These are phyloP conservation scores for Nannochloropsis salina DNA, from an alignment of 108 stramenopile genomes.

Conservation along the genomic window DNA sequence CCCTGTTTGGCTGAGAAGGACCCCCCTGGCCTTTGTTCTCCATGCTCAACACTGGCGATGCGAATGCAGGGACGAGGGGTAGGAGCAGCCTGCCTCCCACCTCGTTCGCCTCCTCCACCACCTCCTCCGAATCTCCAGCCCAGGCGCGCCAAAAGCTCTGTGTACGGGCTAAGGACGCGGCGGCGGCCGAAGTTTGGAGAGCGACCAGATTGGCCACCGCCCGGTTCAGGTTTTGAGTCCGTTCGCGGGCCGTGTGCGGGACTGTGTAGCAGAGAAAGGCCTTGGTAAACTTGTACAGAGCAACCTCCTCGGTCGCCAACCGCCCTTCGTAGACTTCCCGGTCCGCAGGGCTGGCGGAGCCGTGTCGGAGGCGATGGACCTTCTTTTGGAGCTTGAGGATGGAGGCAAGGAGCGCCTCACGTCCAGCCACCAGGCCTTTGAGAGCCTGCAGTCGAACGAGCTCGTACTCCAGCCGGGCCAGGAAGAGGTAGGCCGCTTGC, in stretches of 20 bases:
- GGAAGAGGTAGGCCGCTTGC: background rate
- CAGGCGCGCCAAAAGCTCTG: background rate
- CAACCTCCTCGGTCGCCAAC: background rate
- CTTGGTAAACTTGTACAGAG: background rate
- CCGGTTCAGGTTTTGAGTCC: background rate
- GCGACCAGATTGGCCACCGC: background rate
- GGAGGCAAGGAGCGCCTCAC: background rate
- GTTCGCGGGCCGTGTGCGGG: background rate
- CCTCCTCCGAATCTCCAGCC: background rate
- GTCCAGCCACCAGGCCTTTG: background rate
- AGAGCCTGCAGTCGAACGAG: background rate
- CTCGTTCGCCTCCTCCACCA: background rate
- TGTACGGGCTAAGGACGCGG: background rate
- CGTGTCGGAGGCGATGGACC: background rate
- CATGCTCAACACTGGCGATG: background rate
- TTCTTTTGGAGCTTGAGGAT: slow-evolving; percentile 16
- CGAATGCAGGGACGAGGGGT: background rate
- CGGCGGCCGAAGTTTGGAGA: background rate
- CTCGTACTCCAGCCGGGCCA: background rate
- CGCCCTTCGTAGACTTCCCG: background rate
- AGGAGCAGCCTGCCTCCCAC: background rate
- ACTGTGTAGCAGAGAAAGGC: background rate
- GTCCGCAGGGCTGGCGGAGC: background rate
- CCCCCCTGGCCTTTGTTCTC: background rate
- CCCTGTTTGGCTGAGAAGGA: background rate